phyloP scores from a whole-genome alignment of 2,329 filamentous ascomycete genomes.

The Cercospora berteroae region DNA sequence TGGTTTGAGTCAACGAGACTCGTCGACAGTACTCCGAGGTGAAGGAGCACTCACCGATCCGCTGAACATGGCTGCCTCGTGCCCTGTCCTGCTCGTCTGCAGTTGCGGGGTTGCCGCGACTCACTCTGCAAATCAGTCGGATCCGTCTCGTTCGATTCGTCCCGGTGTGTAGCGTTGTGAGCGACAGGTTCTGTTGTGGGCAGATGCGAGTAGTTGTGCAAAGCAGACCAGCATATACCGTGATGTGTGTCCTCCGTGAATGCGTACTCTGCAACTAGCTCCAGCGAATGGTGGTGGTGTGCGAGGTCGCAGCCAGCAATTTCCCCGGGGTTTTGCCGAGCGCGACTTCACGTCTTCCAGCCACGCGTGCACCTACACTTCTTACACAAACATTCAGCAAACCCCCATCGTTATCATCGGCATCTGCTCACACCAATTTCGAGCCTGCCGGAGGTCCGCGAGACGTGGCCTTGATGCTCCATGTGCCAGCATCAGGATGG shows the following conservation, averaged over 20 bases:
- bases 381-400: neutral
- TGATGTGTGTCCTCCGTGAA: neutral
- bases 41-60: constrained; percentile 24
- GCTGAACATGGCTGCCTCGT: constrained; percentile 25
- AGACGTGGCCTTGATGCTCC: neutral
- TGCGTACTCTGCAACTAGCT: neutral
- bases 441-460: neutral
- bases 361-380: neutral
- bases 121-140: neutral
- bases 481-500: constrained; percentile 3
- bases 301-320: neutral
- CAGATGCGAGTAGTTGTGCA: neutral
- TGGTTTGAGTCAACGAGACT: neutral
- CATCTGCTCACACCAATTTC: neutral
- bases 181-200: neutral
- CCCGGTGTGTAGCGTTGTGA: neutral
- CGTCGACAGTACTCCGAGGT: neutral
- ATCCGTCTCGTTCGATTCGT: neutral
- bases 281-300: neutral
- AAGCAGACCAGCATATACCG: neutral
- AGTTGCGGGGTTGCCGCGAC: neutral
- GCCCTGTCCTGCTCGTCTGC: neutral
- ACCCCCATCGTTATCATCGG: neutral
- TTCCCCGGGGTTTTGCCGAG: neutral
- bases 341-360: neutral